phyloP scores from a whole-genome alignment of 495 filamentous ascomycete genomes.

The Clavariopsis aquatica region DNA sequence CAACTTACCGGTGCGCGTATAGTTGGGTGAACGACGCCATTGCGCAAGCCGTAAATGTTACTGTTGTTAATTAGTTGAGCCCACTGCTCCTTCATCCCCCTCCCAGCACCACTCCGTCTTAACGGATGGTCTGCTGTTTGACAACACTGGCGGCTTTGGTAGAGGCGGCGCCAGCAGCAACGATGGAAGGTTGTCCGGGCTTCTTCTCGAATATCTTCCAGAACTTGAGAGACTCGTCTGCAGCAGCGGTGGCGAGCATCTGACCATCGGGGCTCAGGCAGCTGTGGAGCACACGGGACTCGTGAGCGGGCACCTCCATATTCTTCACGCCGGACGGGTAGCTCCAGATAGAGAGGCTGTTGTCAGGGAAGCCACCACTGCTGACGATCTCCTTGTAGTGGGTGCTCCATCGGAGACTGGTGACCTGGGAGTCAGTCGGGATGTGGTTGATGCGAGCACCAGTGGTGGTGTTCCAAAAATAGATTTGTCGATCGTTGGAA shows the following conservation, averaged over 20 bases:
- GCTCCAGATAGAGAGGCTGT: constrained; percentile 97
- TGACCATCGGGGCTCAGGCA: constrained; percentile 94
- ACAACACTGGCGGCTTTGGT: constrained; percentile 71
- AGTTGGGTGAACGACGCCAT: constrained; percentile 34
- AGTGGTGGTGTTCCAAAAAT: constrained; percentile 99
- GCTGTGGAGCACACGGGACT: constrained; percentile 93
- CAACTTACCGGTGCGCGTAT: constrained; percentile 41
- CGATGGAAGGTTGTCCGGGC: constrained; percentile 63
- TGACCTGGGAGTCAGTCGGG: constrained; percentile 96
- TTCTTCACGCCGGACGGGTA: constrained; percentile 96
- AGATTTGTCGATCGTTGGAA: constrained; percentile 94
- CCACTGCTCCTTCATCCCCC: constrained; percentile 17
- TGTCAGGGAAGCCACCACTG: constrained; percentile 97
- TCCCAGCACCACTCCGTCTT: constrained; percentile 40
- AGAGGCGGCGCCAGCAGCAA: constrained; percentile 58
- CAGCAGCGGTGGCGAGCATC: constrained; percentile 92
- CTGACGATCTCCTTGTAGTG: constrained; percentile 97
- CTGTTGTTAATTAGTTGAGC: constrained; percentile 15
- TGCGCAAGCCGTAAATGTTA: constrained; percentile 35
- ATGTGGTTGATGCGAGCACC: constrained; percentile 98
- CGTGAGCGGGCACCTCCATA: constrained; percentile 97
- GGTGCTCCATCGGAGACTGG: constrained; percentile 90
- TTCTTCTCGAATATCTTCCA: constrained; percentile 99
- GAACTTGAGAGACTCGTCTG: constrained; percentile 97
- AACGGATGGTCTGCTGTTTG: constrained; percentile 98